A percentile compares a stretch with the other conserved stretches of the same genome.
Conservation (phyloP, 345 rosid genomes). For the Brassica carinata region DNA sequence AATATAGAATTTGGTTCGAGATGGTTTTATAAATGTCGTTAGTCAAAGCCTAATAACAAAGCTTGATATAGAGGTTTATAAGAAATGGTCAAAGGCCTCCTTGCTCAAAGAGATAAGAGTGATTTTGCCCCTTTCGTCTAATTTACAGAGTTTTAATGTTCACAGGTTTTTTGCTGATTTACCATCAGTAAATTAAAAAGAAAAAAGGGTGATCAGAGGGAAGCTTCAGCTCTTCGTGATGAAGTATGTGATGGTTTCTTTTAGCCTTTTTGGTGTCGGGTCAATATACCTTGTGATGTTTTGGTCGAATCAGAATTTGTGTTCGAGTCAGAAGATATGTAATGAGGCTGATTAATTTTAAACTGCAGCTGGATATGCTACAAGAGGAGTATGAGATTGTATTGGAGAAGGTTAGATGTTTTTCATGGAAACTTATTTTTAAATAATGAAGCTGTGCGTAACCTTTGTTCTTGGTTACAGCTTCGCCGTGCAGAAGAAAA, state of each 20-base stretch:
- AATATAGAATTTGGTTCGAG: neutral
- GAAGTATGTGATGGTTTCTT: conserved; percentile 62
- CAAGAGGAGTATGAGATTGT: conserved; percentile 85
- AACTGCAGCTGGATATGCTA: conserved; percentile 90
- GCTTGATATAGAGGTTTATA: conserved; percentile 16
- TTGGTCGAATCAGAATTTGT: neutral
- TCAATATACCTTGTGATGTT: neutral
- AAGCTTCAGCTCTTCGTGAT: conserved; percentile 97
- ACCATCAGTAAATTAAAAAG: conserved; percentile 58
- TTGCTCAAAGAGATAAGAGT: neutral
- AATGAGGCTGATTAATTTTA: conserved; percentile 36
- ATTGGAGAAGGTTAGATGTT: conserved; percentile 60
- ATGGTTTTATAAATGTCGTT: neutral
- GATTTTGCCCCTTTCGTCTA: neutral
- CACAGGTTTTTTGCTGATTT: conserved; percentile 70
- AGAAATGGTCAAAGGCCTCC: neutral
- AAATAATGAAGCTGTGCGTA: conserved; percentile 14
- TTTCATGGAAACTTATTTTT: neutral
- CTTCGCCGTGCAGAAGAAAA: conserved; percentile 84
- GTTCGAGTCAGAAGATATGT: conserved; percentile 2
- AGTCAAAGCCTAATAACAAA: neutral
- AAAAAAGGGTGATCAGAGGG: conserved; percentile 68
- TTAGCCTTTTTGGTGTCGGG: conserved; percentile 2
- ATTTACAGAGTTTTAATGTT: conserved; percentile 23
- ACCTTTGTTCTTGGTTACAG: conserved; percentile 49